Evolutionary conservation across 345 rosid genomes (phyloP), one percentile per base, ranked within the genome.

Genomic region (Eucalyptus marginata): DNA sequence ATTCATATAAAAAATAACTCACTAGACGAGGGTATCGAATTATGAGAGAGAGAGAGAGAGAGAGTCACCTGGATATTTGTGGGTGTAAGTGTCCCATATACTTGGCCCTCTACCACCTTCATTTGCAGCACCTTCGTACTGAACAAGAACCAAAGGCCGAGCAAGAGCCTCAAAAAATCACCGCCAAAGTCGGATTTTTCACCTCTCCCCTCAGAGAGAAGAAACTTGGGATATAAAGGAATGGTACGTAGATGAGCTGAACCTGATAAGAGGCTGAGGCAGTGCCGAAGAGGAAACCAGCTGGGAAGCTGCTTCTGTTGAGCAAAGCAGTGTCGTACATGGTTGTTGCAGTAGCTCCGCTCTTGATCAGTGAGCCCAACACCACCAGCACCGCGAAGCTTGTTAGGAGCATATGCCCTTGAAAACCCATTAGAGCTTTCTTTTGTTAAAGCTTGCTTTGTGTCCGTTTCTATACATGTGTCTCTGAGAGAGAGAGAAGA

Each of bases 231-330:
- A 36, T 18, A 0, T 36, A 71, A 16, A 33, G n/a, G 68, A 59
- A 59, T 27, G 7, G 68, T 12, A 27, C 5, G 68, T 17, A 18
- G 8, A 31, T 8, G 81, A 71, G 46, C 25, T 29, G 33, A 36
- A 90, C 95, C 92, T 93, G 94, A 40, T 91, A 93, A 56, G 94
- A 86, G 5, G 95, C 62, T 8, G 95, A 91, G n/a, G 94, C 95
- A 31, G 95, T 89, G 46, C 95, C 95, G 22, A 93, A 93, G 31
- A 93, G 31, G 86, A 93, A 93, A 62, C 90, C 93, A 27, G 81
- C 47, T 1, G 92, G 93, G 62, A 93, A 93, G 80, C 90, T 90
- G 15, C 64, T 89, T 24, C 93, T 88, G 68, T 90, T 90, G 22
- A 90, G 49, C 40, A 80, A 40, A 22, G 90, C 14, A 56, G 88